Evolutionary conservation across 257 asterid genomes (phyloP).

Genomic region (Verbena officinalis): DNA sequence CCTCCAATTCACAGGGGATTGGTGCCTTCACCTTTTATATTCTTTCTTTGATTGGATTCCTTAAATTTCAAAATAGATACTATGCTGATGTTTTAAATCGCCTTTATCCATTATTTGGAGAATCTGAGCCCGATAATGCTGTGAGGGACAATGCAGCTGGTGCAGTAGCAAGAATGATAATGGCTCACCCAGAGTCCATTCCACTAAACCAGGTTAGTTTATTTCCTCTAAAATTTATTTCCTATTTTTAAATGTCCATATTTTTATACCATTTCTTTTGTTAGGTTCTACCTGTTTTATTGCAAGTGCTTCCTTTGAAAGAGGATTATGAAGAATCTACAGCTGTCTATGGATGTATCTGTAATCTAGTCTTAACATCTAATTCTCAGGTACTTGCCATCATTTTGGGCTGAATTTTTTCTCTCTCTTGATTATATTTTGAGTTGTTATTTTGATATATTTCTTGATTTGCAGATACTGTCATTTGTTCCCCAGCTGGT

Average conservation of each 20-base stretch:
- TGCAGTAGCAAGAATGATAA: slow-evolving; percentile 98
- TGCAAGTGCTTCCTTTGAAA: slow-evolving; percentile 93
- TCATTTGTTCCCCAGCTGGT: slow-evolving; percentile 80
- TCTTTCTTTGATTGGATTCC: slow-evolving; percentile 30
- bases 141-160: slow-evolving; percentile 99
- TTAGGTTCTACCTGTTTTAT: slow-evolving; percentile 86
- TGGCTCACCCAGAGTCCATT: slow-evolving; percentile 82
- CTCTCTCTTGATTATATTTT: slow-evolving; percentile 13
- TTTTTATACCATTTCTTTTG: slow-evolving; percentile 25
- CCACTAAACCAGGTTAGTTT: slow-evolving; percentile 80
- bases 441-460: slow-evolving; percentile 9
- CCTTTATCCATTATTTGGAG: slow-evolving; percentile 86
- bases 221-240: slow-evolving; percentile 5
- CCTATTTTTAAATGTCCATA: slow-evolving; percentile 24
- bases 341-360: slow-evolving; percentile 86
- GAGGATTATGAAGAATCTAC: slow-evolving; percentile 93
- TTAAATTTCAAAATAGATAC: slow-evolving; percentile 55
- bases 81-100: slow-evolving; percentile 65
- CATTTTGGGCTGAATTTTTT: slow-evolving; percentile 6
- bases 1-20: background rate
- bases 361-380: slow-evolving; percentile 81
- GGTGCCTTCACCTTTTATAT: slow-evolving; percentile 6
- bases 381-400: slow-evolving; percentile 76
- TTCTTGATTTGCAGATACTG: slow-evolving; percentile 61
- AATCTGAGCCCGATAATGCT: slow-evolving; percentile 90